Evolutionary conservation across 805 yeast species (phyloP).

Genomic region (Kockiozyma suomiensis): DNA sequence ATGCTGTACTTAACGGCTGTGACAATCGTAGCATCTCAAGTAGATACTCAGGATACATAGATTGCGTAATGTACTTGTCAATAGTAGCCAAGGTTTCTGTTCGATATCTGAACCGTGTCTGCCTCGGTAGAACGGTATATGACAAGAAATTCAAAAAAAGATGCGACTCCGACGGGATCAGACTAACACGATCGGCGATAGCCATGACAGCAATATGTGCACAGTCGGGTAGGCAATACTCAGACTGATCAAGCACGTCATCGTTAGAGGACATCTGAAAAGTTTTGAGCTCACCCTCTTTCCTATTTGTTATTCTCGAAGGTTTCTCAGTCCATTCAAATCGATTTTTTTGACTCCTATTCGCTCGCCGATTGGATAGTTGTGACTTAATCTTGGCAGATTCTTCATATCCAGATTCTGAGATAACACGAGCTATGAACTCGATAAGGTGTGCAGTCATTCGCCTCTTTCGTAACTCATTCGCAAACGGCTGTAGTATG

Average conservation of each 20-base stretch:
- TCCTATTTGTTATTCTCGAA: too few species aligned
- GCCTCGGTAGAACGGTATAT: neutral
- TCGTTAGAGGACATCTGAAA: too few species aligned
- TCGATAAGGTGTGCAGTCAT: neutral
- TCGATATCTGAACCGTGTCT: neutral
- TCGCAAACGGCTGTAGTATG: neutral
- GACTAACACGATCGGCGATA: neutral
- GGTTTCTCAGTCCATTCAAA: too few species aligned
- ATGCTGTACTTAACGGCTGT: conserved; percentile 3
- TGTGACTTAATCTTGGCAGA: too few species aligned
- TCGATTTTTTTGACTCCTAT: too few species aligned
- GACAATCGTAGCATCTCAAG: conserved; percentile 14
- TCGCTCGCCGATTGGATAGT: too few species aligned
- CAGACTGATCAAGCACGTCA: neutral
- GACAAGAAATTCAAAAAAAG: neutral
- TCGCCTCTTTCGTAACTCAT: neutral
- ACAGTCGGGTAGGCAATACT: neutral
- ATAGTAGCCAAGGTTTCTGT: neutral
- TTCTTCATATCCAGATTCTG: neutral
- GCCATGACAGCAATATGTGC: neutral
- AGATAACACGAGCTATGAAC: neutral
- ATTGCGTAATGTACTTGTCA: neutral
- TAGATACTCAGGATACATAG: neutral
- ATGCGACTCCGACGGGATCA: neutral
- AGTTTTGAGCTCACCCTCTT: too few species aligned